Conservation (phyloP, 495 filamentous ascomycete genomes). For the Collariella sp. region DNA sequence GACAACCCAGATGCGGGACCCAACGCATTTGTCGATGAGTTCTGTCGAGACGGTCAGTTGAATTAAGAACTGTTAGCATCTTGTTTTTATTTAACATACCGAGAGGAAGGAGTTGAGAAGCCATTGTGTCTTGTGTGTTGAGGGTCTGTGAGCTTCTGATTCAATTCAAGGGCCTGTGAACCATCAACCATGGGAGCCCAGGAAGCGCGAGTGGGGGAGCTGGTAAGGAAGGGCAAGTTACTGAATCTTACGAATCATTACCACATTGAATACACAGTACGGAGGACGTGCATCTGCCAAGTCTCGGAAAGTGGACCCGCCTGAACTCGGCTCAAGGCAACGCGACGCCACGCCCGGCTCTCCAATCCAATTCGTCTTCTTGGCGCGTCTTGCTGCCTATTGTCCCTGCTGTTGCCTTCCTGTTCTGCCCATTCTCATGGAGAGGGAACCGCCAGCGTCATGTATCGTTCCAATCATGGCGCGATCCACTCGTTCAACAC, state of each 20-base stretch:
- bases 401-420: background rate
- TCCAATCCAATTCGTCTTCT: too few species aligned
- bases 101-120: constrained; percentile 71
- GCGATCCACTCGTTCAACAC: constrained; percentile 7
- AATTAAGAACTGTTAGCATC: background rate
- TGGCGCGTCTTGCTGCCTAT: too few species aligned
- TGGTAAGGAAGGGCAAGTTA: too few species aligned
- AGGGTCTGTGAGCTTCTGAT: background rate
- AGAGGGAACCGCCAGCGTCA: constrained; percentile 5
- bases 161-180: background rate
- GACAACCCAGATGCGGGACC: constrained; percentile 94
- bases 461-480: constrained; percentile 21
- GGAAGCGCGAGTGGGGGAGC: too few species aligned
- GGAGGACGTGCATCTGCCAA: too few species aligned
- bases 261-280: too few species aligned
- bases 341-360: too few species aligned
- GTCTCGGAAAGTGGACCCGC: too few species aligned
- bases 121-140: constrained; percentile 42
- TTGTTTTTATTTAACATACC: constrained; percentile 39
- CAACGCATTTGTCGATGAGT: constrained; percentile 97
- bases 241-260: too few species aligned
- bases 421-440: background rate
- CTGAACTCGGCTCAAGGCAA: too few species aligned
- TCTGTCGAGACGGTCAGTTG: constrained; percentile 46
- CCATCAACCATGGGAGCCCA: too few species aligned